Conservation (phyloP, 371 early-diverging fungal genomes). For the Syncephalastrum monosporum region DNA sequence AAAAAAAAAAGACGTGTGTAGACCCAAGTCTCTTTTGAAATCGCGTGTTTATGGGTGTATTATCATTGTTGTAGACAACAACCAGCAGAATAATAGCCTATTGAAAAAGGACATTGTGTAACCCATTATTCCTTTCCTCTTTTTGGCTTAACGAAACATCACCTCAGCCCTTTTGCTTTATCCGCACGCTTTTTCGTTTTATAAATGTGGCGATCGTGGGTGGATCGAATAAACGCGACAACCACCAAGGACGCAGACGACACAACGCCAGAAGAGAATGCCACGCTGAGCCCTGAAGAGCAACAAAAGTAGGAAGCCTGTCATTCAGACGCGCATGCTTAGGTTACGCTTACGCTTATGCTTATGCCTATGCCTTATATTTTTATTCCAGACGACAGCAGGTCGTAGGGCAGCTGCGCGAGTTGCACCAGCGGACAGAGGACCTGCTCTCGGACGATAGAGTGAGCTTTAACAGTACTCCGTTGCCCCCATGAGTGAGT, state of each 20-base stretch:
- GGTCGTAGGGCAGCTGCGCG: conserved; percentile 19
- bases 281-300: conserved; percentile 16
- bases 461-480: conserved; percentile 12
- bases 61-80: too few species aligned
- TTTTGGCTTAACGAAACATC: too few species aligned
- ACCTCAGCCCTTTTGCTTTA: too few species aligned
- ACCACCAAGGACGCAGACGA: conserved; percentile 12
- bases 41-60: too few species aligned
- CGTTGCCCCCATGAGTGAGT: not conserved
- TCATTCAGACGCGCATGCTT: not conserved
- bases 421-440: conserved; percentile 23
- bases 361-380: not conserved
- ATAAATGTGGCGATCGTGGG: conserved; percentile 49
- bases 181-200: too few species aligned
- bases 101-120: too few species aligned
- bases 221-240: conserved; percentile 45
- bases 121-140: too few species aligned
- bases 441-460: conserved; percentile 25
- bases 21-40: too few species aligned
- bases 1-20: too few species aligned
- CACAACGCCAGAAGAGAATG: conserved; percentile 10
- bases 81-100: too few species aligned
- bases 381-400: conserved; percentile 26
- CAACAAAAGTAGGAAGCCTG: not conserved
- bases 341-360: not conserved